Evolutionary conservation across 1,284 basidiomycete species (phyloP).

Genomic region (Xerocomus nothofagi): DNA sequence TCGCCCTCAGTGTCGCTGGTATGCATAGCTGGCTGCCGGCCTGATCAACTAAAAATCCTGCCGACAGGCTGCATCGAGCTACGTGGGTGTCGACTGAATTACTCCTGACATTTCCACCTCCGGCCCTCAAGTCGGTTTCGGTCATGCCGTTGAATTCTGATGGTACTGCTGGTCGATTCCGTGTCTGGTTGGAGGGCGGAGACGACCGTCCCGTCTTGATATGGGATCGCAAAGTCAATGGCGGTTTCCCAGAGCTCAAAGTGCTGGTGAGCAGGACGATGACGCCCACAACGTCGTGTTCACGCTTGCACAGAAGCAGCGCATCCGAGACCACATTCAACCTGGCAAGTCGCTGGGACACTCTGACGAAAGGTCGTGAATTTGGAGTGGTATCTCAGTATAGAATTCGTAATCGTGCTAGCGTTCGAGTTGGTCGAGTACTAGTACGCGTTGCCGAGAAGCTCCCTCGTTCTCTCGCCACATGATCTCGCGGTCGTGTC

Average conservation of each 20-base stretch:
- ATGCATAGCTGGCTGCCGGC: conserved; percentile 23
- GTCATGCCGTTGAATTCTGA: conserved; percentile 75
- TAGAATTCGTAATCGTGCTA: conserved; percentile 8
- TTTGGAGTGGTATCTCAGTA: background rate
- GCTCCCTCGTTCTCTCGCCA: conserved; percentile 13
- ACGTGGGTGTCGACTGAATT: conserved; percentile 89
- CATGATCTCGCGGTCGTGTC: conserved; percentile 19
- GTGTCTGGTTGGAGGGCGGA: conserved; percentile 73
- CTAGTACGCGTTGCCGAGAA: conserved; percentile 10
- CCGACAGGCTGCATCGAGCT: conserved; percentile 76
- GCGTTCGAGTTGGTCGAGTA: background rate
- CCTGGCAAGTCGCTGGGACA: conserved; percentile 82
- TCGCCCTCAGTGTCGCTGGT: conserved; percentile 70
- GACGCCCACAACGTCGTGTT: conserved; percentile 3
- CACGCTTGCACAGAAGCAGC: conserved; percentile 67
- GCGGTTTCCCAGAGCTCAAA: conserved; percentile 88
- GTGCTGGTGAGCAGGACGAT: conserved; percentile 55
- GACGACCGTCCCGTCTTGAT: conserved; percentile 44
- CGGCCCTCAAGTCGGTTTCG: conserved; percentile 62
- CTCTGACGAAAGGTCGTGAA: conserved; percentile 55
- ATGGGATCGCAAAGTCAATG: conserved; percentile 86
- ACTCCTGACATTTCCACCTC: conserved; percentile 84
- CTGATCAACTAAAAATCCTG: conserved; percentile 3
- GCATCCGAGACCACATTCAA: conserved; percentile 77
- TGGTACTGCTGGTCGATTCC: conserved; percentile 84